Conservation (phyloP, 1,139 yeast species). For the Groenewaldozyma auringiensis region DNA sequence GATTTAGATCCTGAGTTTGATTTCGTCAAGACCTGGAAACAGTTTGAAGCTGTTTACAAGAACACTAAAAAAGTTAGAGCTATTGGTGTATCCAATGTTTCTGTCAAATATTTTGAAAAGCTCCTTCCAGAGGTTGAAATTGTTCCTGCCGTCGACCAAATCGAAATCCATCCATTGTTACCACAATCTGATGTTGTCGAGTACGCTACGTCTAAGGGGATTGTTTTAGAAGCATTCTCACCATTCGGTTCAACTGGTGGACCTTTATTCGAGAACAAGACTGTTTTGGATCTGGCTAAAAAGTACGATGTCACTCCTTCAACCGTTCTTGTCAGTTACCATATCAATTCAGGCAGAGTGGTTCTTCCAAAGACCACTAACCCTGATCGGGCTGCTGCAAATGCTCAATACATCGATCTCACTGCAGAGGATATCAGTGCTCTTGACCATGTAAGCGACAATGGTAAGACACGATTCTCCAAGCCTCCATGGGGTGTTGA, state of each 20-base stretch:
- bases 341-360: conserved; percentile 57
- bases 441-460: conserved; percentile 40
- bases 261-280: conserved; percentile 49
- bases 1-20: conserved; percentile 46
- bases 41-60: conserved; percentile 51
- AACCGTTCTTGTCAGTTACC: conserved; percentile 64
- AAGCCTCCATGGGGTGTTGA: conserved; percentile 33
- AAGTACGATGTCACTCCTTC: conserved; percentile 52
- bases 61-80: conserved; percentile 54
- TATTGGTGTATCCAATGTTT: conserved; percentile 75
- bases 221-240: conserved; percentile 65
- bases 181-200: conserved; percentile 60
- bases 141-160: conserved; percentile 65
- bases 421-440: conserved; percentile 46
- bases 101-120: conserved; percentile 44
- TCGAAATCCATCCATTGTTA: conserved; percentile 67
- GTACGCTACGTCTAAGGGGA: conserved; percentile 46
- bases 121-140: conserved; percentile 46
- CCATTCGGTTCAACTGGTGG: conserved; percentile 71
- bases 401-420: conserved; percentile 46
- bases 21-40: conserved; percentile 60
- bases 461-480: conserved; percentile 45
- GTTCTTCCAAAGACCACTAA: conserved; percentile 69
- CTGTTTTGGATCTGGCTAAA: conserved; percentile 46
- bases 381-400: conserved; percentile 50